Percentiles rank a stretch among this genome's conserved stretches.
These are phyloP conservation scores for Eucalyptus tenuipes DNA, from an alignment of 345 rosid species.

Conservation along the genomic window DNA sequence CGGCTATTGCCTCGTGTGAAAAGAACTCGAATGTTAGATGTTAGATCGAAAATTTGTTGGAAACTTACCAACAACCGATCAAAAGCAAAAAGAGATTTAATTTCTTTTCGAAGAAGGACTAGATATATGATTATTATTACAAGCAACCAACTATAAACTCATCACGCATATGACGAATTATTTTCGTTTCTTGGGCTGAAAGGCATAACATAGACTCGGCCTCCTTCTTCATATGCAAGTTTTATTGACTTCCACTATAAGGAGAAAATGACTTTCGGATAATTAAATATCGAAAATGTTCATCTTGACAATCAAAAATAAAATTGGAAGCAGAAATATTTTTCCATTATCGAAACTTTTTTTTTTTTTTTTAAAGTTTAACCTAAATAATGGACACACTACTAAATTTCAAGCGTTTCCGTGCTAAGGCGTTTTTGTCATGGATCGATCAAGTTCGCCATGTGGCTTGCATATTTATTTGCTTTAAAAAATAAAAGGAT, in stretches of 20 bases:
- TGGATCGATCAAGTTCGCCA: background rate
- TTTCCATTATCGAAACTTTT: background rate
- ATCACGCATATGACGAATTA: background rate
- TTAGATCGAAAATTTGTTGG: background rate
- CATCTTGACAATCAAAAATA: background rate
- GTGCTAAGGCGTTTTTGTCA: background rate
- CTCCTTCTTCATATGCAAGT: background rate
- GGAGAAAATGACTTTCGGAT: background rate
- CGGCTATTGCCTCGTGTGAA: background rate
- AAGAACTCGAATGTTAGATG: background rate
- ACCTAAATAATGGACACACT: background rate
- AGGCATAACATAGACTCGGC: background rate
- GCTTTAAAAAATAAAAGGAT: background rate
- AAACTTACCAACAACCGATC: background rate
- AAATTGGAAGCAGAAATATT: background rate
- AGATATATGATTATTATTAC: background rate
- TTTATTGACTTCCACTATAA: background rate
- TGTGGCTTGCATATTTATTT: background rate
- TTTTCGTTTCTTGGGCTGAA: background rate
- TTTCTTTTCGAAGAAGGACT: background rate
- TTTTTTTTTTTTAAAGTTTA: background rate
- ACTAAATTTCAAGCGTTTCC: background rate
- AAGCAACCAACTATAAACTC: no score
- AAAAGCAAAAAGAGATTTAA: background rate
- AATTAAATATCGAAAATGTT: background rate